A percentile compares a stretch with the other conserved stretches of the same genome.
Evolutionary conservation across 2,329 filamentous ascomycete species (phyloP).

Genomic region (Pseudogymnoascus sp.): DNA sequence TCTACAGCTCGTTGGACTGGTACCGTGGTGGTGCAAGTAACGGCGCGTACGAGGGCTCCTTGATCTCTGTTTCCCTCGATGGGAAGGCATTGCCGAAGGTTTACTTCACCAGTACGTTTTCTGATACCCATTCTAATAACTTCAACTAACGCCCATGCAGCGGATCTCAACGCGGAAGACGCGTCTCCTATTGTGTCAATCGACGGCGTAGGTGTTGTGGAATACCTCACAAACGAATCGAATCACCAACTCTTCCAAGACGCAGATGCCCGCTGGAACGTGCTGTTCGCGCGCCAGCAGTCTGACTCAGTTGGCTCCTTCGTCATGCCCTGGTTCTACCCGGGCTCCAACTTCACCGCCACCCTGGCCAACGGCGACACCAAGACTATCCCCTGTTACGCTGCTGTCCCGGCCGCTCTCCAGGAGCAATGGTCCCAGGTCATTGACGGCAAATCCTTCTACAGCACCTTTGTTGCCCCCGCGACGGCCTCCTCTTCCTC

Average conservation of each 20-base stretch:
- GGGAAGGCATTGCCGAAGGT: conserved; percentile 10
- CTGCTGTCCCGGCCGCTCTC: conserved; percentile 19
- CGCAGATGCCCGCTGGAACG: conserved; percentile 28
- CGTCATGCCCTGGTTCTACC: conserved; percentile 21
- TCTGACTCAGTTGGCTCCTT: not conserved
- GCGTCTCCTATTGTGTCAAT: not conserved
- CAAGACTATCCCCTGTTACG: conserved; percentile 13
- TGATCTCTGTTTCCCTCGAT: conserved; percentile 11
- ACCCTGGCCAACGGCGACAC: conserved; percentile 23
- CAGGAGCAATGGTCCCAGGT: conserved; percentile 21
- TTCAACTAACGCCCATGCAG: not conserved
- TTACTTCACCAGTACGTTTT: conserved; percentile 3
- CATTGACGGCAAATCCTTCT: conserved; percentile 34
- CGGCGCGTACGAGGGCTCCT: conserved; percentile 1
- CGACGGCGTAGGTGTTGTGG: conserved; percentile 16
- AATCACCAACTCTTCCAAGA: conserved; percentile 17
- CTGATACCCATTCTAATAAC: not conserved
- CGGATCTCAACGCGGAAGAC: not conserved
- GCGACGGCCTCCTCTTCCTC: not conserved
- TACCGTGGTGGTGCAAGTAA: not conserved
- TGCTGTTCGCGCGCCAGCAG: conserved; percentile 19
- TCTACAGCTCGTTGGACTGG: not conserved
- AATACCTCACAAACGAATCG: conserved; percentile 21
- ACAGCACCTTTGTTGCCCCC: conserved; percentile 33
- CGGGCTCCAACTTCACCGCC: conserved; percentile 25